Conservation (phyloP, 306 rosid species). For the Vicia sativa region DNA sequence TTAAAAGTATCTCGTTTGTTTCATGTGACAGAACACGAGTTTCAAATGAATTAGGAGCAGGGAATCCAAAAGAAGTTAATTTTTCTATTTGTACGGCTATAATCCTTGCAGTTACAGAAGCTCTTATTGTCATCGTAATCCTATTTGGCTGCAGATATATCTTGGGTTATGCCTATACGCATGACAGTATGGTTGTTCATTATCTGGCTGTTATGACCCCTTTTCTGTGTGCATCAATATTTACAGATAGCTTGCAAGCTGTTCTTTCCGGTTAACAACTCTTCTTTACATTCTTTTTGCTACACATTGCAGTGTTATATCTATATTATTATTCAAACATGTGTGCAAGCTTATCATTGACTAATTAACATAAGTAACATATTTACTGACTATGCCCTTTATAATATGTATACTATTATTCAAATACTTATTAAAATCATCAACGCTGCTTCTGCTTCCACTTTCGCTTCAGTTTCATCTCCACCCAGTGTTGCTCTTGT, state of each 20-base stretch:
- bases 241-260: slow-evolving; percentile 48
- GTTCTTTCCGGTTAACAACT: slow-evolving; percentile 44
- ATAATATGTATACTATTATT: no score
- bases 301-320: no score
- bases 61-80: slow-evolving; percentile 48
- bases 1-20: slow-evolving; percentile 13
- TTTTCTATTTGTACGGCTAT: slow-evolving; percentile 26
- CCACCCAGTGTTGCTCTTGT: no score
- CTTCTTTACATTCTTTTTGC: no score
- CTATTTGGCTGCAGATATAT: slow-evolving; percentile 36
- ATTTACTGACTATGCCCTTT: no score
- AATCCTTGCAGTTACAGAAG: slow-evolving; percentile 41
- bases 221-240: slow-evolving; percentile 43
- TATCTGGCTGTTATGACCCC: slow-evolving; percentile 42
- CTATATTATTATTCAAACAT: background rate
- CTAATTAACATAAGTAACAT: no score
- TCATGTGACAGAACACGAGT: slow-evolving; percentile 54
- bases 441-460: no score
- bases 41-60: slow-evolving; percentile 73
- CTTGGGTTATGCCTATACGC: slow-evolving; percentile 47
- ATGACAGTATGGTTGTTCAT: slow-evolving; percentile 38
- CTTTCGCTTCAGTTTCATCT: no score
- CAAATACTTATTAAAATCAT: no score
- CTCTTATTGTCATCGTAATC: slow-evolving; percentile 27
- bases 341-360: no score